Conservation (phyloP, 495 filamentous ascomycete species). For the Neurospora terricola region DNA sequence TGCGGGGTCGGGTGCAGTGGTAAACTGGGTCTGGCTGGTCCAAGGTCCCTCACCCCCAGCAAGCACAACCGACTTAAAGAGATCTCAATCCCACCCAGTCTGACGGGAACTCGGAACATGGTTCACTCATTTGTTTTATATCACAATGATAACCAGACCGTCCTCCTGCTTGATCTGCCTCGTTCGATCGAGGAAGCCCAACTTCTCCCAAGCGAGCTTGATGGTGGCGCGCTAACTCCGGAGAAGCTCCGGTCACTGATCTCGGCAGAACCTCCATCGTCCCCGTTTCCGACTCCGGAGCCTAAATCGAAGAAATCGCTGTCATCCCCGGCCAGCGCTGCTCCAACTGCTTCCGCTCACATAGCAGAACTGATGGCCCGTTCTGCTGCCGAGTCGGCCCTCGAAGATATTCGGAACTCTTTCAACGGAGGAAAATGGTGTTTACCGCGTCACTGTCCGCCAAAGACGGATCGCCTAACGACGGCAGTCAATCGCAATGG, state of each 20-base stretch:
- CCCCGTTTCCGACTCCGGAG: slow-evolving; percentile 37
- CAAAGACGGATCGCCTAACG: neutral
- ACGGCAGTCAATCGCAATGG: neutral
- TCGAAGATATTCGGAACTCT: slow-evolving; percentile 21
- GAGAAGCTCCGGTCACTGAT: slow-evolving; percentile 20
- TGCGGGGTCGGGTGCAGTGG: neutral
- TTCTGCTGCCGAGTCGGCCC: slow-evolving; percentile 30
- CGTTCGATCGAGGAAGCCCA: slow-evolving; percentile 39
- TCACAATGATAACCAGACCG: slow-evolving; percentile 24
- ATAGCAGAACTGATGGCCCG: slow-evolving; percentile 36
- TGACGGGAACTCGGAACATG: neutral
- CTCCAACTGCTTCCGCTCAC: slow-evolving; percentile 20
- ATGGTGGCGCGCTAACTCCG: slow-evolving; percentile 4
- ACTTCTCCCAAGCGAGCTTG: slow-evolving; percentile 17
- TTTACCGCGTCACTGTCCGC: slow-evolving; percentile 23
- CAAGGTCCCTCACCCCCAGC: neutral
- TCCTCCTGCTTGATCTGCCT: slow-evolving; percentile 35
- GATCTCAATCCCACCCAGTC: neutral
- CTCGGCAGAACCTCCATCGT: slow-evolving; percentile 23
- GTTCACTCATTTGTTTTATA: slow-evolving; percentile 29
- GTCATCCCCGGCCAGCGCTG: neutral
- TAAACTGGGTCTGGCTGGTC: neutral
- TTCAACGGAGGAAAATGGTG: slow-evolving; percentile 39
- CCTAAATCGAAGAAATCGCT: slow-evolving; percentile 19
- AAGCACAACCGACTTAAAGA: neutral